phyloP scores from a whole-genome alignment of 768 basidiomycete genomes.

The Phylloporus scabripes region DNA sequence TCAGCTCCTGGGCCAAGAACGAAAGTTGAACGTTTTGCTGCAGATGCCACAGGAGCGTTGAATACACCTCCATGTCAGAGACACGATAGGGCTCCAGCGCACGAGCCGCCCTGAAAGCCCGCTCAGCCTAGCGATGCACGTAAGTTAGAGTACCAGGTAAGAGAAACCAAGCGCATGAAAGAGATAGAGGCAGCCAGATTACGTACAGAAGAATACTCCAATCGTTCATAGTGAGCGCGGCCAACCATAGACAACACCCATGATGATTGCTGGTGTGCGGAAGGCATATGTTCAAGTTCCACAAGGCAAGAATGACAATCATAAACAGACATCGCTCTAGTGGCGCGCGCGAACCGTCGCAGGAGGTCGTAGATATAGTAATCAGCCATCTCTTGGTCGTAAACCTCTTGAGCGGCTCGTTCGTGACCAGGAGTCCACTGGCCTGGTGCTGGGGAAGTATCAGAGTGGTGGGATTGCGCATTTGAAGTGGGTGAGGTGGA shows the following conservation, averaged over 20 bases:
- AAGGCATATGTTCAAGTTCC: constrained; percentile 72
- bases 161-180: constrained; percentile 18
- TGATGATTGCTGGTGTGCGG: constrained; percentile 64
- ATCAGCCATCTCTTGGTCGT: constrained; percentile 71
- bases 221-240: constrained; percentile 82
- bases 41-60: constrained; percentile 93
- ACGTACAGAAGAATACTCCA: constrained; percentile 84
- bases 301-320: constrained; percentile 69
- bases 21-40: constrained; percentile 81
- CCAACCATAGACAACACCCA: constrained; percentile 81
- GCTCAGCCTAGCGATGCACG: constrained; percentile 62
- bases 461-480: constrained; percentile 57
- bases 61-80: constrained; percentile 94
- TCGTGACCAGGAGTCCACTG: constrained; percentile 63
- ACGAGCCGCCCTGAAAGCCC: constrained; percentile 79
- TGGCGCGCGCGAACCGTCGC: constrained; percentile 76
- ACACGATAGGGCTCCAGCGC: constrained; percentile 85
- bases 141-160: constrained; percentile 5
- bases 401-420: constrained; percentile 64
- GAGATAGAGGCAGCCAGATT: constrained; percentile 11
- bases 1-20: constrained; percentile 87
- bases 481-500: constrained; percentile 58
- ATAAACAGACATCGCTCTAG: constrained; percentile 68
- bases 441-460: constrained; percentile 57
- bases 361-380: constrained; percentile 78